Percentiles rank a stretch among this genome's conserved stretches.
Evolutionary conservation across 1,139 yeast species (phyloP).

Genomic region (Magnusiomyces magnusii): DNA sequence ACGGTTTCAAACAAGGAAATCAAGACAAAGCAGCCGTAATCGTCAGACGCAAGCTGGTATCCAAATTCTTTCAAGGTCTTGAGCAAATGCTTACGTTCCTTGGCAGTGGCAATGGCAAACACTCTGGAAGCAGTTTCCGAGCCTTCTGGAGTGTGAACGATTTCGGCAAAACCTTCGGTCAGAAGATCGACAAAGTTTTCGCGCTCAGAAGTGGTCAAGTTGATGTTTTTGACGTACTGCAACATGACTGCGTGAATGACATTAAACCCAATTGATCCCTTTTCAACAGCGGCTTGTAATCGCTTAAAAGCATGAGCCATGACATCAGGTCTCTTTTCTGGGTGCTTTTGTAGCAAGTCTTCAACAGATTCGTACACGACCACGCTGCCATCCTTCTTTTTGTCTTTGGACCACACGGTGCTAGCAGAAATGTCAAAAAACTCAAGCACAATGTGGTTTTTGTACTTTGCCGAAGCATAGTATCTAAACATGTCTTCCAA

Average conservation of each 20-base stretch:
- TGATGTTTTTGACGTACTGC: constrained; percentile 69
- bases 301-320: constrained; percentile 74
- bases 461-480: constrained; percentile 78
- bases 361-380: constrained; percentile 54
- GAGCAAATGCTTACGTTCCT: constrained; percentile 78
- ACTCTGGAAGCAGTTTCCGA: constrained; percentile 79
- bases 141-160: constrained; percentile 94
- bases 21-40: constrained; percentile 76
- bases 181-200: constrained; percentile 78
- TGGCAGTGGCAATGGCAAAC: constrained; percentile 79
- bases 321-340: constrained; percentile 77
- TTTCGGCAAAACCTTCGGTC: constrained; percentile 84
- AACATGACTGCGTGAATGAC: constrained; percentile 94
- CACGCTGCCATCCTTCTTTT: constrained; percentile 58
- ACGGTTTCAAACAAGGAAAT: constrained; percentile 76
- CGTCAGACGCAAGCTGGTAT: constrained; percentile 68
- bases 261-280: constrained; percentile 95
- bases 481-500: constrained; percentile 88
- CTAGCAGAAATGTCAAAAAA: constrained; percentile 82
- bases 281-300: constrained; percentile 83
- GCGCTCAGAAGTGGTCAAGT: constrained; percentile 50
- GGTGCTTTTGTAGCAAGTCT: constrained; percentile 58
- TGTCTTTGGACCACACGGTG: constrained; percentile 60
- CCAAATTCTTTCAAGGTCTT: constrained; percentile 69
- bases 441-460: constrained; percentile 84